Percentiles rank a stretch among this genome's conserved stretches.
Conservation (phyloP, 73 alveolate genomes). For the Symbiodinium pilosum region DNA sequence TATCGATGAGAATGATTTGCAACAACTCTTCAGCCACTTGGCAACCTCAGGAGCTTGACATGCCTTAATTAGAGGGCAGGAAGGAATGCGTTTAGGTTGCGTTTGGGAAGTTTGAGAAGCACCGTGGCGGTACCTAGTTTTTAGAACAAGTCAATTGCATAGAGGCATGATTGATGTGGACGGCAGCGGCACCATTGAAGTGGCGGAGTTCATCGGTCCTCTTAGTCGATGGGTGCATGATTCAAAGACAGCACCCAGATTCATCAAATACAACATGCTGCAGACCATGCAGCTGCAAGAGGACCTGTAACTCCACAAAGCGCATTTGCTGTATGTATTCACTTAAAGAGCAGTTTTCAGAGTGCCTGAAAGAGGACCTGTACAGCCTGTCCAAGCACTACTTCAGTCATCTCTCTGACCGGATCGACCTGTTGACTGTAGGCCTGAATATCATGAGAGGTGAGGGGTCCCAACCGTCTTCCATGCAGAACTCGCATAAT, state of each 20-base stretch:
- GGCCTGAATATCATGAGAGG: neutral
- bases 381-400: constrained; percentile 4
- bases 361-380: too few relatives aligned
- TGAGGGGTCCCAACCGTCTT: neutral
- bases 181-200: neutral
- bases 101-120: too few relatives aligned
- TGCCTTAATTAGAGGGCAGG: too few relatives aligned
- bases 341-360: too few relatives aligned
- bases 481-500: neutral
- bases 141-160: too few relatives aligned
- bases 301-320: too few relatives aligned
- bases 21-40: neutral
- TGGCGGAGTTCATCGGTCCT: neutral
- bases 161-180: neutral
- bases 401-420: neutral
- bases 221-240: neutral
- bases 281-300: constrained; percentile 2
- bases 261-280: constrained; percentile 10
- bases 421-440: neutral
- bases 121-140: too few relatives aligned
- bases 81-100: too few relatives aligned
- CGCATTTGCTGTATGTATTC: too few relatives aligned
- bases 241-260: neutral
- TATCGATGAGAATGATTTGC: neutral
- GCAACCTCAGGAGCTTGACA: too few relatives aligned